Base-by-base conservation (phyloP, 2,329 filamentous ascomycete species). In the Penicillium sp. region DNA sequence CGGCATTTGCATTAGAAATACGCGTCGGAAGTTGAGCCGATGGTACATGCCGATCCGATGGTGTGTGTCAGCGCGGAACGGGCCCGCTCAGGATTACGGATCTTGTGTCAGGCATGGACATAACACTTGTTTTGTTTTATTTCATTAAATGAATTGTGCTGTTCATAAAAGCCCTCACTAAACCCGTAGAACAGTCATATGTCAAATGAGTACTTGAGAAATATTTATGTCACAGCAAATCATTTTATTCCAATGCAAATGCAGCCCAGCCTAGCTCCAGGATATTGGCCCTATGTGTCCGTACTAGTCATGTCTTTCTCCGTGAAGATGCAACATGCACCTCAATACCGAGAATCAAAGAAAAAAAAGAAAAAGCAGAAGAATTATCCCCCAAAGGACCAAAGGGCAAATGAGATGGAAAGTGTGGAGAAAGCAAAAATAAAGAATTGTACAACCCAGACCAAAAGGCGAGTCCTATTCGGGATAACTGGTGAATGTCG, bases 21-120 rank as follows among this genome's bases (percentile, higher is more conserved):
- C n/a, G 50, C 35, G 12, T 61, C 45, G 46, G 57, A 57, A 51
- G 33, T 55, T 43, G 44, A 56, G 54, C 58, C 57, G 56, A 58
- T 61, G 14, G 55, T 35, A 56, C 52, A 58, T 57, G 56, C 59
- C 56, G 54, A 60, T 43, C 53, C 43, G 57, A 56, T 49, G 59
- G 54, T 25, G 55, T 54, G 35, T 62, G 60, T 58, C 56, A 60
- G 64, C 60, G 64, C 66, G 66, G 65, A 66, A 66, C 49, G 25
- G 20, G 12, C 18, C 66, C 64, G 66, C 63, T 44, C 60, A 49
- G 59, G n/a, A 33, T 29, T 57, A 55, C 53, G 55, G 57, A 47
- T 49, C n/a, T 44, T 26, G 14, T 20, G 11, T n/a, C n/a, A n/a
- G n/a, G n/a, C n/a, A n/a, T n/a, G n/a, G n/a, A n/a, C n/a, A n/a